Base-by-base conservation (phyloP, 1,284 basidiomycete genomes). In the Cronartium ribicola region DNA sequence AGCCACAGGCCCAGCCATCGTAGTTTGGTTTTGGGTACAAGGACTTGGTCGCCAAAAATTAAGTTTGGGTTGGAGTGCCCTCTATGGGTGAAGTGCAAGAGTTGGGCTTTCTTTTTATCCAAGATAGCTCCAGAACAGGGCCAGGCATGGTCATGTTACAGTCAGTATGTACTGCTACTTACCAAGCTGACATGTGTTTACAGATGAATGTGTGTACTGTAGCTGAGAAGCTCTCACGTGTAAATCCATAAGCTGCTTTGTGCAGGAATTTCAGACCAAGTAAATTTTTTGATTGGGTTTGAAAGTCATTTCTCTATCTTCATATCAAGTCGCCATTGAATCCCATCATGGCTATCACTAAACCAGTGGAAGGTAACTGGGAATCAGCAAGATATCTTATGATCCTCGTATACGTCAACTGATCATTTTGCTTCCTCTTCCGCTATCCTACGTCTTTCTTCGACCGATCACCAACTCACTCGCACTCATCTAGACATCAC, bases 291-390 rank as follows among this genome's bases (percentile, higher is more conserved):
- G 29, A 29, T 29, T 29, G 29, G 29, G 29, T 29, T 29, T 29
- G n/a, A n/a, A n/a, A n/a, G n/a, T n/a, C n/a, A n/a, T n/a, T 2
- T 29, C 29, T 29, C 29, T 29, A 29, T 29, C 2, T 1, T 29
- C 29, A 48, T 14, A 55, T 55, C 48, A 55, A 22, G 22, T 55
- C 48, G 13, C 20, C 7, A 57, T 20, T 6, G 29, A 57, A 11
- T 65, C 55, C 11, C 55, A 73, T 43, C 17, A 73, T 73, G 70
- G 70, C 63, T 13, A 73, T 73, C 29, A 57, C 70, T 8, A 73
- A 73, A 66, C 70, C 44, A 73, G 70, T 73, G 17, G 46, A 73
- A 43, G 70, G 70, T 73, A 44, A 37, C 20, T 39, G 37, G 22
- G 8, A 44, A 14, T 22, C 39, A 57, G 5, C 41, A 59, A 22